Evolutionary conservation across 2,329 filamentous ascomycete species (phyloP), one percentile per base, ranked within the genome.

Genomic region (Malbranchea cinnamomea): DNA sequence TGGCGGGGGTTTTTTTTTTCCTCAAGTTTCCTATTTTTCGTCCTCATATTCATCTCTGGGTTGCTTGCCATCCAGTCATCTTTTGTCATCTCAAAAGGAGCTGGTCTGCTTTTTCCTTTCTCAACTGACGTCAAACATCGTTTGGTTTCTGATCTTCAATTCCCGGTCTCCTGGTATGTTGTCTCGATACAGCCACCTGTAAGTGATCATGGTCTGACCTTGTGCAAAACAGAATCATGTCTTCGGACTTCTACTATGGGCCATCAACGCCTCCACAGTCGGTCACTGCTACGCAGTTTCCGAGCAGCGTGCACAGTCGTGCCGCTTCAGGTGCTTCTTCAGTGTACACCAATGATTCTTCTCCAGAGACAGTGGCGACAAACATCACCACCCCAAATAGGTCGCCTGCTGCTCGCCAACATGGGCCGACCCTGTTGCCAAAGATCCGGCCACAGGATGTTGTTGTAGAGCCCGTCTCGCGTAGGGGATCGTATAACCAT

Each of bases 401-500:
- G 39, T 78, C 79, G 19, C 79, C 81, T 36, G 70, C 85, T 43
- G 69, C 75, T 37, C 77, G 82, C 37, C 77, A 84, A 57, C 81
- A 82, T 30, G 60, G 59, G 12, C 81, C 82, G 30, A 63, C 82
- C 28, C 63, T 92, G 36, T 65, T 92, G 18, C 83, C 83, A 47
- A 89, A 84, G 66, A 85, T 91, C 59, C 71, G 83, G 37, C 71
- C 71, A 23, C 83, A 89, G 57, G 83, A 92, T 57, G 78, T 87
- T 56, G 67, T 76, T 37, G 69, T 83, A 37, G 71, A 75, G 41
- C 68, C 68, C 23, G 60, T 62, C 23, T 60, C 63, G 30, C 49
- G 55, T 32, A 46, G 45, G 24, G 52, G 52, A 22, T 60, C 65
- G 26, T 72, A 78, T 54, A 68, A 74, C 45, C 62, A 67, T 49